Evolutionary conservation across 257 asterid species (phyloP), one percentile per base, ranked within the genome.

Genomic region (Anisodus tanguticus): DNA sequence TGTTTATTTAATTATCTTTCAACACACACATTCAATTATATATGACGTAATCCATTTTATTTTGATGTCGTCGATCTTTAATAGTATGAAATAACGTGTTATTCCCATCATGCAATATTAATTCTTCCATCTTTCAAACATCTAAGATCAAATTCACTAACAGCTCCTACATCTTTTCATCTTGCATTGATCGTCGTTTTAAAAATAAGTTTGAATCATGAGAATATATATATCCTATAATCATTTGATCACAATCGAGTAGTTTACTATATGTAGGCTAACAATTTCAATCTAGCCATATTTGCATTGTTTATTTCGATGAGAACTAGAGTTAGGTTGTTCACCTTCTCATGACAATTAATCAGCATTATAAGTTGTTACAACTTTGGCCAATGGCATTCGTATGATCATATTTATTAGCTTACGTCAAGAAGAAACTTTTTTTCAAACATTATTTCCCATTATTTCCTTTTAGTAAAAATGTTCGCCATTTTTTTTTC

Each of bases 301-400:
- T 49, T 16, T 49, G 5, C 6, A 13, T 53, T 0, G 45, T 77
- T 4, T 76, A 76, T 77, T 53, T 8, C 13, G 22, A 77, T 51
- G 15, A 76, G 81, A 6, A 26, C 6, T 1, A 76, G 35, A 51
- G 19, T 13, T 53, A 13, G 82, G 64, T 77, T 53, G 82, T 53
- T 77, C 82, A 77, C 64, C 82, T 77, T 77, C 82, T 53, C 64
- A 77, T 0, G 31, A 51, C n/a, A 54, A 53, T 53, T 31, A 31
- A 60, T 76, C 22, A 19, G 4, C 43, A 43, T 49, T 22, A 19
- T 26, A 49, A 19, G 22, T 22, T 76, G 22, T 22, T 4, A 22
- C 81, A 76, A 72, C 4, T 22, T 49, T 76, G 43, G n/a, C 45
- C 62, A 76, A 49, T 13, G 22, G 10, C 17, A 54, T 19, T 10